Conservation (phyloP, 805 yeast species). For the Schwanniomyces vanrijiae region DNA sequence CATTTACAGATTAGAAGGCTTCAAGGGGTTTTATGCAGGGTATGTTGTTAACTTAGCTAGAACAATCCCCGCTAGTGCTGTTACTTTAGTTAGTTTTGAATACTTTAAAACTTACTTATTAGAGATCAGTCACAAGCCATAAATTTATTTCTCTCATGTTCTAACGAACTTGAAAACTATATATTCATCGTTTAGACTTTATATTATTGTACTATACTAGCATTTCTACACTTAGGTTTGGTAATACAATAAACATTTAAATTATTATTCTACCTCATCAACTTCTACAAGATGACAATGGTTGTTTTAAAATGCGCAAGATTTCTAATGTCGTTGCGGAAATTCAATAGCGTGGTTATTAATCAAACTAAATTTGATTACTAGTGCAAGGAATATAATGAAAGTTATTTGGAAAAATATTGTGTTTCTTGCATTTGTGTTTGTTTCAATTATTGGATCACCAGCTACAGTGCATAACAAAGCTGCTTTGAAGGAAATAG, state of each 20-base stretch:
- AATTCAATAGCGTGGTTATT: background rate
- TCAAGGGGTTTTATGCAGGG: constrained; percentile 85
- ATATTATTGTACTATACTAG: background rate
- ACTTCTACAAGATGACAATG: no score
- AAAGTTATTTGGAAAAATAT: background rate
- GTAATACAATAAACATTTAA: background rate
- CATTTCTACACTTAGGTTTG: background rate
- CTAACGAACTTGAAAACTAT: background rate
- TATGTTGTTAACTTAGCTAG: constrained; percentile 81
- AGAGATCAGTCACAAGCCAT: constrained; percentile 25
- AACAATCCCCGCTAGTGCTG: constrained; percentile 93
- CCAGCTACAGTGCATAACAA: background rate
- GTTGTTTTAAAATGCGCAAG: background rate
- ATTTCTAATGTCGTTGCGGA: background rate
- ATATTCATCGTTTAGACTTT: background rate
- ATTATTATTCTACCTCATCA: no score
- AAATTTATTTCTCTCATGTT: constrained; percentile 1
- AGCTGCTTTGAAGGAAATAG: background rate
- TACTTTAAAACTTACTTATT: constrained; percentile 61
- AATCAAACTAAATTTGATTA: background rate
- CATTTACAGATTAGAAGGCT: constrained; percentile 66
- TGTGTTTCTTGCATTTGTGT: background rate
- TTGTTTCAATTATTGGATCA: background rate
- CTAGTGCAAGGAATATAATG: background rate
- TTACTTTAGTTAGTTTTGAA: constrained; percentile 92